Evolutionary conservation across 2,329 filamentous ascomycete genomes (phyloP), one percentile per base, ranked within the genome.

Genomic region (Ciborinia camelliae): DNA sequence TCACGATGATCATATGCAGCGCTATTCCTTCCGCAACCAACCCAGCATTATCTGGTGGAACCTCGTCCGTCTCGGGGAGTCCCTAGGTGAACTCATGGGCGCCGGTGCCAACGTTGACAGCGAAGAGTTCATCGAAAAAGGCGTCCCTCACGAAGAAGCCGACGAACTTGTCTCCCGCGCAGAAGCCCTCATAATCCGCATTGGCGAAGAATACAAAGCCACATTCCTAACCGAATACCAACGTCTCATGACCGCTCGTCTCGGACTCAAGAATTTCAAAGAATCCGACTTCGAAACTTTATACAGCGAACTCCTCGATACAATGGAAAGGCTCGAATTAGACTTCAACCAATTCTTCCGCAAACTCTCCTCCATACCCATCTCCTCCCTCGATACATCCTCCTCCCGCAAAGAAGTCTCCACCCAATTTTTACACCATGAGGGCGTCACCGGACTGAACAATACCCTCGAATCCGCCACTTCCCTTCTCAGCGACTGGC

Each of bases 21-120:
- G 95, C 54, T 99, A 99, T 76, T 88, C 87, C 70, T 99, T 98
- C 80, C 88, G 89, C 70, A 97, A 97, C 75, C 95, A 99, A 75
- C 93, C 95, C 0, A 93, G 89, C 51, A 90, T 99, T 65, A 95
- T 99, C 73, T 99, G 95, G 95, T 99, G 95, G 95, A 98, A 98
- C 73, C 82, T 98, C 0, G 92, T 97, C 1, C 87, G 95, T 1
- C 84, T 99, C 0, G 95, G 92, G 65, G 95, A 99, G 78, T 86
- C 90, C 0, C 75, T 99, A 0, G 95, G 92, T 26, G 95, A 98
- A 77, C 81, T 97, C 1, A 86, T 99, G 64, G 95, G 94, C 23
- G 86, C 89, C 0, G 94, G 90, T 0, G 77, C 82, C 1, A 79
- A 81, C 45, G 87, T 94, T 39, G 93, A 99, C 72, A 84, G 89